Percentiles rank a stretch among this genome's conserved stretches.
Conservation (phyloP, 805 yeast species). For the Blastobotrys parvus region DNA sequence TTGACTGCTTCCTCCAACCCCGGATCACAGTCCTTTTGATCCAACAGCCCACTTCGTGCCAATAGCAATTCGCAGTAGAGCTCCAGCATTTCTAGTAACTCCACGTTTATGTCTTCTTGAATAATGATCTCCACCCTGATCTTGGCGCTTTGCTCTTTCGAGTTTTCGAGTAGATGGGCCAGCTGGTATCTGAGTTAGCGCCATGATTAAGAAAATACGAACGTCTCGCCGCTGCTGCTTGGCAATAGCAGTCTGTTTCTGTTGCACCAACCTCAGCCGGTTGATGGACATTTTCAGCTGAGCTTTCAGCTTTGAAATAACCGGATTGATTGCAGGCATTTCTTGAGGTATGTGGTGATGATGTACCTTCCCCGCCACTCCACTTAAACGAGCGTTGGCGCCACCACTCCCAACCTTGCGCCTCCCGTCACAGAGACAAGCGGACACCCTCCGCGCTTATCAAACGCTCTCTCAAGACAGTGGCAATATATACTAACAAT, state of each 20-base stretch:
- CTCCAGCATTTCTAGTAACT: slow-evolving; percentile 69
- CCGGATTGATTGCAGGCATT: neutral
- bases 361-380: too few species aligned
- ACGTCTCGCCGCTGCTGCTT: slow-evolving; percentile 63
- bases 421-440: neutral
- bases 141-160: slow-evolving; percentile 74
- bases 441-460: too few species aligned
- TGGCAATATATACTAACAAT: slow-evolving; percentile 7
- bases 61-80: slow-evolving; percentile 71
- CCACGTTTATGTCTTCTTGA: slow-evolving; percentile 72
- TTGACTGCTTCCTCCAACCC: slow-evolving; percentile 71
- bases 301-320: slow-evolving; percentile 14
- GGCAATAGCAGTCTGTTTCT: slow-evolving; percentile 64
- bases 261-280: slow-evolving; percentile 61
- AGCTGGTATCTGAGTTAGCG: slow-evolving; percentile 25
- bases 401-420: neutral
- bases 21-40: slow-evolving; percentile 39
- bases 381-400: too few species aligned
- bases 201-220: slow-evolving; percentile 1
- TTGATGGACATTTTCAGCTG: slow-evolving; percentile 60
- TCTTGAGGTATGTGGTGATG: too few species aligned
- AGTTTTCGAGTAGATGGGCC: slow-evolving; percentile 61
- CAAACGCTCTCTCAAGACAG: neutral
- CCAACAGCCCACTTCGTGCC: slow-evolving; percentile 62
- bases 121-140: slow-evolving; percentile 80